Percentiles rank a stretch among this genome's conserved stretches.
phyloP scores from a whole-genome alignment of 768 basidiomycete genomes.

The Termitomyces eurrhizus region DNA sequence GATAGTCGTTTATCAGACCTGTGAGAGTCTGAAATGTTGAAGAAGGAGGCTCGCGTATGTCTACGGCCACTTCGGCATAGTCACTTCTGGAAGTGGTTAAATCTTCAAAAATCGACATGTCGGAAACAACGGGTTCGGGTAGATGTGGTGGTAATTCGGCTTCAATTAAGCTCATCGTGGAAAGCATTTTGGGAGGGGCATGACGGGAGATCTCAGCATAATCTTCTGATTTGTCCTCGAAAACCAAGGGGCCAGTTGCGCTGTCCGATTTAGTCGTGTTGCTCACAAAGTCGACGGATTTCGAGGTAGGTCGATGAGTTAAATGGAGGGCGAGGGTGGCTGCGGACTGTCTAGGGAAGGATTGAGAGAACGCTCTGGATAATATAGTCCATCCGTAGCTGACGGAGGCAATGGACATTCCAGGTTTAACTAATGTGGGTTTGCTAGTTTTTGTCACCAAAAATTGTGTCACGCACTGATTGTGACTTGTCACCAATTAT shows the following conservation, averaged over 20 bases:
- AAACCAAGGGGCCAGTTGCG: conserved; percentile 15
- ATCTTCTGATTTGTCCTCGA: conserved; percentile 30
- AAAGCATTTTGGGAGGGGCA: conserved; percentile 13
- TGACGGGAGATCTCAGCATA: conserved; percentile 18
- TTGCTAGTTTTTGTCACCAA: background rate
- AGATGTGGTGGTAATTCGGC: conserved; percentile 25
- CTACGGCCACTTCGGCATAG: conserved; percentile 14
- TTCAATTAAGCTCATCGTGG: conserved; percentile 25
- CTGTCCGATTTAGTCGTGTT: background rate
- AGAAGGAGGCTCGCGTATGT: conserved; percentile 1
- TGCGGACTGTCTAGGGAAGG: conserved; percentile 10
- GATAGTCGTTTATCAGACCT: conserved; percentile 16
- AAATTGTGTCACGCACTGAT: conserved; percentile 11
- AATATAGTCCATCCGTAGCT: conserved; percentile 16
- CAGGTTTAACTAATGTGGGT: background rate
- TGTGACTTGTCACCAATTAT: conserved; percentile 4
- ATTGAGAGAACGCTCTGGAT: conserved; percentile 9
- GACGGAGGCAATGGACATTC: conserved; percentile 32
- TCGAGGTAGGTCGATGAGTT: conserved; percentile 7
- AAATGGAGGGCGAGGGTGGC: conserved; percentile 6
- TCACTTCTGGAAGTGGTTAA: conserved; percentile 19
- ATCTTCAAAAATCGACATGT: conserved; percentile 32
- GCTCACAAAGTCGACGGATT: background rate
- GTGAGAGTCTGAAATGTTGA: conserved; percentile 17
- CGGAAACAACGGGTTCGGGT: conserved; percentile 21